Percentiles rank a stretch among this genome's conserved stretches.
phyloP scores from a whole-genome alignment of 805 yeast species.

The Sugiyamaella mastotermitis region DNA sequence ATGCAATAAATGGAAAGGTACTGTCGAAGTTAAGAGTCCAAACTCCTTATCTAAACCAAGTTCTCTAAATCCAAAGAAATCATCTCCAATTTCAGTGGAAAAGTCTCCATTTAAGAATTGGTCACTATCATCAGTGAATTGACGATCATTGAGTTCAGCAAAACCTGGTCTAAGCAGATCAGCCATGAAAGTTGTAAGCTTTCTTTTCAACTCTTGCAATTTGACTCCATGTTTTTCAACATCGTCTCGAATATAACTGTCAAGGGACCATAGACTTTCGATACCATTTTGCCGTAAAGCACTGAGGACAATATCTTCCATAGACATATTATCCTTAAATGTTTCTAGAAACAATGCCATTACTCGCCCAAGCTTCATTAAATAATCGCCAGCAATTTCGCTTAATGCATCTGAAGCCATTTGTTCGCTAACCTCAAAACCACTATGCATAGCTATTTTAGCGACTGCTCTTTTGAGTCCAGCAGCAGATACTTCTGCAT shows the following conservation, averaged over 20 bases:
- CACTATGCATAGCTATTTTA: constrained; percentile 82
- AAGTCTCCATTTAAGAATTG: constrained; percentile 94
- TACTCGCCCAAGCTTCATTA: constrained; percentile 66
- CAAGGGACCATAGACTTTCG: constrained; percentile 61
- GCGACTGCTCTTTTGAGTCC: constrained; percentile 65
- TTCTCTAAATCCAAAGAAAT: constrained; percentile 94
- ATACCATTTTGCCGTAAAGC: constrained; percentile 83
- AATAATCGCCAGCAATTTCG: constrained; percentile 74
- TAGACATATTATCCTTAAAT: constrained; percentile 23
- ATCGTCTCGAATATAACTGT: constrained; percentile 67
- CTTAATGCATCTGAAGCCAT: constrained; percentile 73
- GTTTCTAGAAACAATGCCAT: constrained; percentile 56
- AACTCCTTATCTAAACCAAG: constrained; percentile 90
- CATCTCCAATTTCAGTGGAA: constrained; percentile 90
- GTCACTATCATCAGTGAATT: constrained; percentile 84
- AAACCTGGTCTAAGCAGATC: constrained; percentile 76
- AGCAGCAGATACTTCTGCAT: constrained; percentile 55
- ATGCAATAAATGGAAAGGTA: constrained; percentile 84
- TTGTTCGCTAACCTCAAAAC: constrained; percentile 80
- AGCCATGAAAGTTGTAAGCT: constrained; percentile 65
- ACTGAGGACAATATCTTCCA: constrained; percentile 49
- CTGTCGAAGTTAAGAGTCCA: constrained; percentile 73
- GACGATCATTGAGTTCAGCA: constrained; percentile 61
- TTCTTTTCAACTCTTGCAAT: constrained; percentile 58
- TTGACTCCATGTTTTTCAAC: constrained; percentile 63